Percentiles rank a stretch among this genome's conserved stretches.
These are phyloP conservation scores for Coemansia aciculifera DNA, from an alignment of 192 early-diverging fungal genomes.

Conservation along the genomic window DNA sequence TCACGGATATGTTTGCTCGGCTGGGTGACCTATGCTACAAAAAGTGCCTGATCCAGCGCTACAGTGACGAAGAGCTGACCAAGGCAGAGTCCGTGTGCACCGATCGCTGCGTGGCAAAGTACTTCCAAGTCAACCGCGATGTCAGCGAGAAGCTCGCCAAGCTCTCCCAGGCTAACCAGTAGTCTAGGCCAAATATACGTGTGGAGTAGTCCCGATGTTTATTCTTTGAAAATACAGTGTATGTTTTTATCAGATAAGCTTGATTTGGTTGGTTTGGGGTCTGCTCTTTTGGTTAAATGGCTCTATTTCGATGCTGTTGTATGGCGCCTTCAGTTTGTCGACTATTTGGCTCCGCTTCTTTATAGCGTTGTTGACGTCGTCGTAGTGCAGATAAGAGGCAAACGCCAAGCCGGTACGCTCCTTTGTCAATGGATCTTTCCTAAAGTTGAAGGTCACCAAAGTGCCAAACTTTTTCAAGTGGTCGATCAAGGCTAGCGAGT, in stretches of 20 bases:
- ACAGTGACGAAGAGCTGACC: constrained; percentile 78
- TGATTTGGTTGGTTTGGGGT: neutral
- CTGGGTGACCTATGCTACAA: constrained; percentile 77
- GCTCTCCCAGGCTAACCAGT: constrained; percentile 43
- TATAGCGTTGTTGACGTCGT: constrained; percentile 24
- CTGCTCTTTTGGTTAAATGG: neutral
- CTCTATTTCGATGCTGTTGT: constrained; percentile 25
- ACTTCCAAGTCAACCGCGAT: constrained; percentile 76
- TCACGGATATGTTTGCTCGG: constrained; percentile 76
- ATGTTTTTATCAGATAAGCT: neutral
- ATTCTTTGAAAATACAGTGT: constrained; percentile 8
- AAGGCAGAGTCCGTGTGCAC: constrained; percentile 91
- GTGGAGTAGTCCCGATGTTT: neutral
- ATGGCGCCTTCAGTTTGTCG: constrained; percentile 17
- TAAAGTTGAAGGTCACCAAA: constrained; percentile 32
- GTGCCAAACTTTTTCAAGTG: constrained; percentile 45
- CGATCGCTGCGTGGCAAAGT: constrained; percentile 88
- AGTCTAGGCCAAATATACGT: neutral
- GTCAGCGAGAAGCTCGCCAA: constrained; percentile 76
- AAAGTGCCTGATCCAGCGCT: constrained; percentile 82
- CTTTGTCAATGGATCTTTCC: constrained; percentile 33
- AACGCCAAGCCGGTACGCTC: constrained; percentile 40
- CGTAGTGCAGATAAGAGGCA: constrained; percentile 28
- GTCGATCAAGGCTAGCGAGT: constrained; percentile 27
- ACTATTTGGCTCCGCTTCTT: constrained; percentile 17